Conservation (phyloP, 2,329 filamentous ascomycete species). For the Elsinoe necatrix region DNA sequence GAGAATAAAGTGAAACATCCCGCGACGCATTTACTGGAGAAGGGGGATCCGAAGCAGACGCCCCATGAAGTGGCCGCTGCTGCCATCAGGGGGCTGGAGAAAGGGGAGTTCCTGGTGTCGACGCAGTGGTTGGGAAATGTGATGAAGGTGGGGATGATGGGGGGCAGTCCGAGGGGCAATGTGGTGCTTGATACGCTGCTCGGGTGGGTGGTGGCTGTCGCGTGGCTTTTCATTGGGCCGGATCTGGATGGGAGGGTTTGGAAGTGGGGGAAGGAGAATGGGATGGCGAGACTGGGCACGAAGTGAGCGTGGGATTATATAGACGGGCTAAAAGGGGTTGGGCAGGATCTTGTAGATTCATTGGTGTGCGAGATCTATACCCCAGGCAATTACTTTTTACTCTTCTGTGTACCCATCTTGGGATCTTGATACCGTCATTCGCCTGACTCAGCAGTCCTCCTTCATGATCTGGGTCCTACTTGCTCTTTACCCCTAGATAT, state of each 20-base stretch:
- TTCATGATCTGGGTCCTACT: neutral
- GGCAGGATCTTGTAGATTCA: neutral
- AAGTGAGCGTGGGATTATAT: neutral
- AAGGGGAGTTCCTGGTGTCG: constrained; percentile 69
- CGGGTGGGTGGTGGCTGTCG: constrained; percentile 45
- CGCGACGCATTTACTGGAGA: constrained; percentile 70
- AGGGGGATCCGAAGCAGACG: constrained; percentile 69
- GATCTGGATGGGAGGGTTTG: constrained; percentile 51
- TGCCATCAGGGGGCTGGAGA: constrained; percentile 67
- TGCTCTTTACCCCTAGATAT: neutral
- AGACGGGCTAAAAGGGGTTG: too few relatives aligned
- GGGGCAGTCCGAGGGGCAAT: constrained; percentile 46
- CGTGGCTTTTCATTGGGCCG: constrained; percentile 49
- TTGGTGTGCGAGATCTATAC: neutral
- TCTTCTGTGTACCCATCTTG: neutral
- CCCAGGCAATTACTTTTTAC: neutral
- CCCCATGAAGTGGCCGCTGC: constrained; percentile 67
- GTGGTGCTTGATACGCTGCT: constrained; percentile 47
- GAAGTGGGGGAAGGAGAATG: constrained; percentile 50
- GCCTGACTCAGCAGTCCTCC: neutral
- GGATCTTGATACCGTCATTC: neutral
- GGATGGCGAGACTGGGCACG: constrained; percentile 21
- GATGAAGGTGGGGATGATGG: constrained; percentile 55
- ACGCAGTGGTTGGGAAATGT: constrained; percentile 63
- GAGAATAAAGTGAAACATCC: constrained; percentile 75